Conservation (phyloP, 2,329 filamentous ascomycete species). For the Cryphonectria japonica region DNA sequence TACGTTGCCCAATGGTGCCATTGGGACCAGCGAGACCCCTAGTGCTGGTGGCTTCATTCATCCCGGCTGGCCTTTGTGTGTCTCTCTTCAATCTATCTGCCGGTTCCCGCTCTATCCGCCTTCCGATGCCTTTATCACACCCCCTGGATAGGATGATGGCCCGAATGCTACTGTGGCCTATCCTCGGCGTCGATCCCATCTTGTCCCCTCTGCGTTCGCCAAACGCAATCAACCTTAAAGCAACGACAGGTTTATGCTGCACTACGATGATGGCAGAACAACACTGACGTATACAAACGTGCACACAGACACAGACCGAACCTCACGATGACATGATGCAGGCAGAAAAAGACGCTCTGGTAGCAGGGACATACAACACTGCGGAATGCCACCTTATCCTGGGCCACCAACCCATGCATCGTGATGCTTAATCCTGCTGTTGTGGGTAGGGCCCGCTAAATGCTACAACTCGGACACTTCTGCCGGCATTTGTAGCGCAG, state of each 20-base stretch:
- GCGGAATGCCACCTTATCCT: not conserved
- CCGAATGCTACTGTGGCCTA: slow-evolving; percentile 8
- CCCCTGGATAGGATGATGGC: slow-evolving; percentile 19
- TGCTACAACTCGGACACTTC: slow-evolving; percentile 16
- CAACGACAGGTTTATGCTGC: not conserved
- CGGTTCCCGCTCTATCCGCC: slow-evolving; percentile 14
- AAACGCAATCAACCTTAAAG: slow-evolving; percentile 24
- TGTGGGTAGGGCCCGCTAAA: slow-evolving; percentile 17
- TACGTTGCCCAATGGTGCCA: not conserved
- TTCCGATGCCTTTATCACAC: slow-evolving; percentile 14
- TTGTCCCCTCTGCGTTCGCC: slow-evolving; percentile 20
- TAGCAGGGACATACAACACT: not conserved
- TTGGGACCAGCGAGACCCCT: not conserved
- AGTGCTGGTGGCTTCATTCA: not conserved
- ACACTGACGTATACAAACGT: not conserved
- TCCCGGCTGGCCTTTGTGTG: not conserved
- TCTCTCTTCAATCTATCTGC: slow-evolving; percentile 7
- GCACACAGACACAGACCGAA: not conserved
- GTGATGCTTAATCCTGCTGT: slow-evolving; percentile 15
- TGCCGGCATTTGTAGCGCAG: slow-evolving; percentile 28
- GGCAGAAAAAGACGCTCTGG: not conserved
- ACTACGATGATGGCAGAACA: not conserved
- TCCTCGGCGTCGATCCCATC: slow-evolving; percentile 27
- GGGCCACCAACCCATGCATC: slow-evolving; percentile 7
- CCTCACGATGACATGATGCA: not conserved